Evolutionary conservation across 2,329 filamentous ascomycete species (phyloP), one percentile per base, ranked within the genome.

Genomic region (Fusarium scirpi): DNA sequence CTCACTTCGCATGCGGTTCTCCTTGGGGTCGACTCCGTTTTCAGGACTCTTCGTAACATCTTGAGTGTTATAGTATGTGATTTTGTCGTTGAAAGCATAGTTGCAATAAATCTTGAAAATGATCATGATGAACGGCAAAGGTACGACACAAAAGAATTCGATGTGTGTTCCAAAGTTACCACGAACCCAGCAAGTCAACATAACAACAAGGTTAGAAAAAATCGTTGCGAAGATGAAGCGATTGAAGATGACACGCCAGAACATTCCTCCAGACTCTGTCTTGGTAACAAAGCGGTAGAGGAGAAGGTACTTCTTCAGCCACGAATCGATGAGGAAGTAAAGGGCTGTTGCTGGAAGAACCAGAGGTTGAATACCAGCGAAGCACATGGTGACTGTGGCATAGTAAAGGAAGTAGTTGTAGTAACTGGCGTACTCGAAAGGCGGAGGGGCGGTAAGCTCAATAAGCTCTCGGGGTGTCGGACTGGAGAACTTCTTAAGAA

Each of bases 391-490:
- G 32, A 98, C 92, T 0, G 95, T 98, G 25, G 92, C 86, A 82
- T 98, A 99, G 82, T 93, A 99, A 30, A 98, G 85, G 80, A 98
- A 98, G 80, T 97, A 98, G 80, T 98, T 98, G 86, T 98, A 99
- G 82, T 98, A 98, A 74, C 90, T 94, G 62, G 96, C 94, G 77
- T 98, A 98, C 73, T 98, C 94, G 78, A 99, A 98, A 1, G 93
- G 85, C 4, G 93, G 94, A 2, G 96, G 96, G 6, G 96, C 96
- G 1, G 94, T 97, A 76, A 96, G 88, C 79, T 97, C 93, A 72
- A 98, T 98, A 72, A 96, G 85, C 79, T 97, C 92, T 72, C 96
- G 88, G 8, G 96, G 96, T 4, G 96, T 98, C 5, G 95, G 95
- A 66, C 89, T 91, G 27, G 93, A 87, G 75, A 98, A 96, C 58